Conservation (phyloP, 306 rosid genomes). For the Vachellia collinsii region DNA sequence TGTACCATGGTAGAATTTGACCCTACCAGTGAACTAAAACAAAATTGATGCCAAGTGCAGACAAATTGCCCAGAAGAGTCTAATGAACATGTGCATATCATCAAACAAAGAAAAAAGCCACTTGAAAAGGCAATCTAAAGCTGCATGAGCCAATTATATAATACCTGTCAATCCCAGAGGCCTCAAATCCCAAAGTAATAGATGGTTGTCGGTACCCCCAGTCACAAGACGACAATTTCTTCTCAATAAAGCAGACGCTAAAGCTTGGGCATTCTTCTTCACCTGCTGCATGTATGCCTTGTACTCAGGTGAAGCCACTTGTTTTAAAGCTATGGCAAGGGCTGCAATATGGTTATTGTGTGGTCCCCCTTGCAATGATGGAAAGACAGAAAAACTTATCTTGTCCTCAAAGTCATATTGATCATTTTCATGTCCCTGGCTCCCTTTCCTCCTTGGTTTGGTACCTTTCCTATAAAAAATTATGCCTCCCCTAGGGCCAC, state of each 20-base stretch:
- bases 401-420: conserved; percentile 89
- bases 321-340: conserved; percentile 92
- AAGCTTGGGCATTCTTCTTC: conserved; percentile 90
- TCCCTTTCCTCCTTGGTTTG: conserved; percentile 84
- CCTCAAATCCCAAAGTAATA: conserved; percentile 95
- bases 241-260: conserved; percentile 77
- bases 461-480: conserved; percentile 85
- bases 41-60: neutral
- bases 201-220: conserved; percentile 95
- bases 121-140: conserved; percentile 11
- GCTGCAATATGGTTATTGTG: conserved; percentile 98
- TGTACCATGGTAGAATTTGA: neutral
- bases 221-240: conserved; percentile 84
- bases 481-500: conserved; percentile 99
- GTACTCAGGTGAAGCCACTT: conserved; percentile 83
- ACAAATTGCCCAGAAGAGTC: conserved; percentile 20
- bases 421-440: conserved; percentile 71
- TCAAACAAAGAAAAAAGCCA: conserved; percentile 28
- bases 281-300: conserved; percentile 94
- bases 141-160: neutral
- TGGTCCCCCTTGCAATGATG: conserved; percentile 97
- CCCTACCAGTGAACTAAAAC: neutral
- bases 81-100: neutral
- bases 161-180: conserved; percentile 88
- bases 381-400: conserved; percentile 90